Evolutionary conservation across 2,329 filamentous ascomycete genomes (phyloP), one percentile per base, ranked within the genome.

Genomic region (Corynespora cassiicola): DNA sequence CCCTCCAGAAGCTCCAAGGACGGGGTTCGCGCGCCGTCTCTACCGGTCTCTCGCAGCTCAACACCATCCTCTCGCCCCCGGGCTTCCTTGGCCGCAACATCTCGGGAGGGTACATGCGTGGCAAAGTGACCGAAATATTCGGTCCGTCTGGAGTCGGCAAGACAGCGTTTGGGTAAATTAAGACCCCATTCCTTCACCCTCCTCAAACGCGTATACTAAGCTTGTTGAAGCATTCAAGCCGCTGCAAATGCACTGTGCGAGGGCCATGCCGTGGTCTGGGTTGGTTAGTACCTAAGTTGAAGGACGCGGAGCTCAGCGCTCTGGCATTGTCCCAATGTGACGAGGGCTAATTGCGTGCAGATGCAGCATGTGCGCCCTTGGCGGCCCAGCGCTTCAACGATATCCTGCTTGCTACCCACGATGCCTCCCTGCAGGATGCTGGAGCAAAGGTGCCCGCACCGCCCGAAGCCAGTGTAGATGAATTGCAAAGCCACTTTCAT

Each of bases 141-240:
- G 92, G 92, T 0, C 90, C 91, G 8, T 86, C 89, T 7, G 91
- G 90, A 2, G 81, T 81, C 17, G 92, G 91, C 19, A 96, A 95
- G 75, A 95, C 90, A 4, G 78, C 86, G 9, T 74, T 96, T 54
- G 87, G 85, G 87, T 92, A 75, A 71, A 81, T 71, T 31, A 42
- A 32, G 38, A 38, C 46, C 34, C 40, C 34, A 36, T 42, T 24
- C 12, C 28, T 50, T 50, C 30, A 29, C 20, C 38, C 42, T 40
- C 34, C 31, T 35, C 32, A 37, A 31, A 33, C 31, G 47, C 42
- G 31, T 38, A 47, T 33, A 45, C 57, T 65, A 56, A 65, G 48
- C 45, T 63, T 35, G 42, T 38, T 33, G 38, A 62, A 92, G 88
- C 22, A 78, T 92, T 54, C 88, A 90, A 61, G 71, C 88, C 27